Evolutionary conservation across 2,329 filamentous ascomycete genomes (phyloP), one percentile per base, ranked within the genome.

Genomic region (Gaeumannomyces sp.): DNA sequence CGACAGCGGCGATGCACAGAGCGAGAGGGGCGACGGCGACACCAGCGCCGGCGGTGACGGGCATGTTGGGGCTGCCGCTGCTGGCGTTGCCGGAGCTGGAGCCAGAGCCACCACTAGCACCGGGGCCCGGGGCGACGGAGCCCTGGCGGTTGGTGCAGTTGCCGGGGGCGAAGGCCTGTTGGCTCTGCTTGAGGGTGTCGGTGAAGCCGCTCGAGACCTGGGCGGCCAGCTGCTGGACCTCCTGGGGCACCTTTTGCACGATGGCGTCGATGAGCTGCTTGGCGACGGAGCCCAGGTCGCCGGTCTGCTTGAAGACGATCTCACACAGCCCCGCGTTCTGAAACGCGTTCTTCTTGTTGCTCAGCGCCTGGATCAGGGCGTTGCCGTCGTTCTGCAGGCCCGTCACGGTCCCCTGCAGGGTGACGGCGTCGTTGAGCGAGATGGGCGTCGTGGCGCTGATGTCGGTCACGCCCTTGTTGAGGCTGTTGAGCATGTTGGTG

Each of bases 231-330:
- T 60, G 38, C 69, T 73, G 74, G 22, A 71, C 70, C 10, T 67
- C 70, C 25, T 67, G 62, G 35, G 73, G 73, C 2, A 74, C 70
- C 70, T 75, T 75, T 62, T 33, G 31, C 27, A 75, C 70, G 53
- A 73, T 68, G 45, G 72, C 64, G n/a, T 70, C 65, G 64, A 74
- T 75, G 29, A 75, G 72, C n/a, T 64, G 65, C 65, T 71, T 59
- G 4, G 71, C 71, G 64, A 67, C 67, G 2, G 38, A 60, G 68
- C 69, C 70, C 64, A 75, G 69, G 60, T 69, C 64, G 33, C n/a
- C 59, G 35, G 73, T 64, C 64, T 72, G 65, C n/a, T 67, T 29
- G 61, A 69, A 69, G 59, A 73, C 69, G 56, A 69, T 65, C 27
- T 65, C 66, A 69, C 74, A 75, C 5, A 72, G 70, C 63, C 68